Evolutionary conservation across 164 flowering plant genomes (phyloP), one percentile per base, ranked within the genome.

Genomic region (Tetracentron sinense): DNA sequence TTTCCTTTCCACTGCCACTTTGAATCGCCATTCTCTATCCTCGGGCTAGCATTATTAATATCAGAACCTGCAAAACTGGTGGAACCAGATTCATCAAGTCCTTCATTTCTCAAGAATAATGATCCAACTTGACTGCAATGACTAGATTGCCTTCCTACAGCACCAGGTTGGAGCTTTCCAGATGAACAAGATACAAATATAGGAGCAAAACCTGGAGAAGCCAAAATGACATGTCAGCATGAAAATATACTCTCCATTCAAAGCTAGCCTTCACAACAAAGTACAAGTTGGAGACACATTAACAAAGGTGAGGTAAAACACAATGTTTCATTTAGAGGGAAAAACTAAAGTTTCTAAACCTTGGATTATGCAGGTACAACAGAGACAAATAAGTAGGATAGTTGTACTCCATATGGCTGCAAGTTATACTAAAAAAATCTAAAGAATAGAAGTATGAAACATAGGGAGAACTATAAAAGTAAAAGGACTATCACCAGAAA

Each of bases 1-100:
- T 84, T 86, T 63, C 90, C 83, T 78, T 87, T 87, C 52, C 52
- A 69, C 68, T 83, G 90, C 94, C 94, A 82, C 79, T 79, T 75
- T 50, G 96, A 85, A 60, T 81, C 63, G 70, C 76, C 78, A 70
- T 82, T 77, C 60, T 80, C 85, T 26, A 73, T 62, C 59, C 66
- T 73, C 25, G 58, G 70, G 71, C 65, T 68, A 56, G 70, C 56
- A 68, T 51, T 63, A 59, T 61, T 58, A 46, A 28, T 61, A 60
- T 72, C 58, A 57, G 54, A 62, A 46, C 69, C 72, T 28, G 67
- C 74, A 23, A 78, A 66, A 60, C 77, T 66, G 64, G 82, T 76
- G 31, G 81, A 78, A 52, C 69, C 83, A 66, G 77, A 68, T 46
- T 79, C 88, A 64, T 79, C 75, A 31, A 67, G 68, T 29, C 60